Evolutionary conservation across 176 grass and related monocot genomes (phyloP).

Genomic region (Thalia dealbata): DNA sequence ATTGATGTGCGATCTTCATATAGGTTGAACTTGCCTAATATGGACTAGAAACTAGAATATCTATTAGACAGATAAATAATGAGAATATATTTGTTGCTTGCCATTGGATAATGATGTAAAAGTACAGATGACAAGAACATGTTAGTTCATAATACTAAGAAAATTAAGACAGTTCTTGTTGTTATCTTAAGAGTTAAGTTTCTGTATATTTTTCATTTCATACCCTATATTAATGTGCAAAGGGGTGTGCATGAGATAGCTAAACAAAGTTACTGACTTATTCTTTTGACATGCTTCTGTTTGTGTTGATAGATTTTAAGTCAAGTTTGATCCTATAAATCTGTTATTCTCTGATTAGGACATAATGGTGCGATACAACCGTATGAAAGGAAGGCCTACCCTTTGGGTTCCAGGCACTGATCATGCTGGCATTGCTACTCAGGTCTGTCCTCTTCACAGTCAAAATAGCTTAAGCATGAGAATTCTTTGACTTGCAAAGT

Average conservation of each 20-base stretch:
- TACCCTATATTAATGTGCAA: neutral
- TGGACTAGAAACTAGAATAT: neutral
- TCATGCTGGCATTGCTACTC: conserved; percentile 98
- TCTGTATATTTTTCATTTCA: neutral
- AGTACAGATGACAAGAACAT: neutral
- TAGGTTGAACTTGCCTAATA: neutral
- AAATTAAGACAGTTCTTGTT: neutral
- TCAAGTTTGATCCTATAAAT: conserved; percentile 5
- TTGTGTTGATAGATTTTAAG: conserved; percentile 11
- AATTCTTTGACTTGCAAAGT: neutral
- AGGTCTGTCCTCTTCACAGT: conserved; percentile 33
- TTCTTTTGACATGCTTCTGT: neutral
- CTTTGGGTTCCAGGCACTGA: conserved; percentile 97
- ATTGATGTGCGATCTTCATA: neutral
- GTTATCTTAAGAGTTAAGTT: neutral
- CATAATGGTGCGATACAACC: conserved; percentile 95
- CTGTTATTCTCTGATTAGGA: conserved; percentile 57
- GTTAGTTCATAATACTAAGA: neutral
- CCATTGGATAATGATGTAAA: neutral
- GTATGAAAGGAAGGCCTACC: conserved; percentile 90
- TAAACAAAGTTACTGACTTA: neutral
- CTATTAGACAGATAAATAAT: neutral
- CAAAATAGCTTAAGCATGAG: neutral
- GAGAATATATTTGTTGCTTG: neutral
- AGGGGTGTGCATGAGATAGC: neutral